A percentile compares a stretch with the other conserved stretches of the same genome.
phyloP scores from a whole-genome alignment of 176 grass and related monocot species.

The Olyra latifolia region DNA sequence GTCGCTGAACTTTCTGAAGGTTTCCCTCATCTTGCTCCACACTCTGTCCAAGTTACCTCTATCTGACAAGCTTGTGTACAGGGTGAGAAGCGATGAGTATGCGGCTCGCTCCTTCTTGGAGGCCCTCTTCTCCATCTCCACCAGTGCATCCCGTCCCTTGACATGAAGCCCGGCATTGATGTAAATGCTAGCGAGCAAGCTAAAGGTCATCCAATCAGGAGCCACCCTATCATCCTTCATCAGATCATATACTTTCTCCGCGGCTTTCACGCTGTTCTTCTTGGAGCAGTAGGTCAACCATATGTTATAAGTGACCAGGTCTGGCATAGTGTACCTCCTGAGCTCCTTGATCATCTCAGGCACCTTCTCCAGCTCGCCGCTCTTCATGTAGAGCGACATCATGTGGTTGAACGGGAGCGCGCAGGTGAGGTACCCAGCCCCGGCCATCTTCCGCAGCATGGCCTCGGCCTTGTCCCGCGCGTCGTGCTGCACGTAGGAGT shows the following conservation, averaged over 20 bases:
- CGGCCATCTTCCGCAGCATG: conserved; percentile 70
- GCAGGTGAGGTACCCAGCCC: conserved; percentile 53
- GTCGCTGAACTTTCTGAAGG: conserved; percentile 70
- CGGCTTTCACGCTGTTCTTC: conserved; percentile 49
- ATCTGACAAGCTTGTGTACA: conserved; percentile 57
- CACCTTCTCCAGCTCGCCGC: conserved; percentile 53
- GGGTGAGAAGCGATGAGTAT: conserved; percentile 68
- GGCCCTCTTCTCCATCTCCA: conserved; percentile 74
- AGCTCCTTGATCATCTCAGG: conserved; percentile 58
- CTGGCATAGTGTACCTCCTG: conserved; percentile 54
- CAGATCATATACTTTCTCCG: conserved; percentile 52
- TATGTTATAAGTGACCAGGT: conserved; percentile 78
- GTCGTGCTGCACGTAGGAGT: conserved; percentile 60
- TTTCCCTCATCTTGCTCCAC: conserved; percentile 59
- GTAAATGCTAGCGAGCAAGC: conserved; percentile 68
- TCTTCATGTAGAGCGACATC: conserved; percentile 72
- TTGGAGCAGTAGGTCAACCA: conserved; percentile 71
- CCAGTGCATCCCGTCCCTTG: conserved; percentile 51
- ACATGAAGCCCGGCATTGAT: conserved; percentile 53
- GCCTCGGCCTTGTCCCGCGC: conserved; percentile 61
- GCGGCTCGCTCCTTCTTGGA: conserved; percentile 52
- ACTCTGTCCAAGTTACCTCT: conserved; percentile 73
- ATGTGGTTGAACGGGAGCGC: conserved; percentile 85
- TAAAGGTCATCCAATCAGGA: conserved; percentile 83
- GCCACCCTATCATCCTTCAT: conserved; percentile 54